phyloP scores from a whole-genome alignment of 768 basidiomycete species.

The Mycena amicta region DNA sequence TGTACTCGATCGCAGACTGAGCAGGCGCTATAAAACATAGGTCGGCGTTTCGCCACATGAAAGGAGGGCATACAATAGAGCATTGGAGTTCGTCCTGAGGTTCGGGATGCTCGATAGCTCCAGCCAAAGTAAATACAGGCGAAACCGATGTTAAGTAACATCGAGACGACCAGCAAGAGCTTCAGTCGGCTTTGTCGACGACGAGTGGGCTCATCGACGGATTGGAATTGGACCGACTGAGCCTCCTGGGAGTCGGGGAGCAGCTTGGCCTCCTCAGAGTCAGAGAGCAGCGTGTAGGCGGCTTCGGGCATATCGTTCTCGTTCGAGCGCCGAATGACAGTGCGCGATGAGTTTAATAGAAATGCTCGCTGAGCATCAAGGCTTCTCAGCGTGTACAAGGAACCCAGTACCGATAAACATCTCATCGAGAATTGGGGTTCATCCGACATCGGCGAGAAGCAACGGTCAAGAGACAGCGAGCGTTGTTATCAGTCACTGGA shows the following conservation, averaged over 20 bases:
- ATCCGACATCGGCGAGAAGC: too few species aligned
- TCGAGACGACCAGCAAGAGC: neutral
- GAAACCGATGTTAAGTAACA: neutral
- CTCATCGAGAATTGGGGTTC: too few species aligned
- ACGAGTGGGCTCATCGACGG: neutral
- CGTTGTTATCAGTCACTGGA: too few species aligned
- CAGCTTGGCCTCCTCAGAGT: neutral
- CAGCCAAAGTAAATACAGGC: neutral
- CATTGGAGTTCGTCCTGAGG: too few species aligned
- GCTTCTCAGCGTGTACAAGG: too few species aligned
- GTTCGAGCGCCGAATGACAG: neutral
- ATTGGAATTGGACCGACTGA: neutral
- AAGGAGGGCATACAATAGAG: too few species aligned
- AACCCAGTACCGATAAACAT: too few species aligned
- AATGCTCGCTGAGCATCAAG: neutral
- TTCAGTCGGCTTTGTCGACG: neutral
- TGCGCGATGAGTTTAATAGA: neutral
- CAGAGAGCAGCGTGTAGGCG: neutral
- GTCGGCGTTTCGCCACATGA: neutral
- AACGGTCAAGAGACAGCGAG: too few species aligned
- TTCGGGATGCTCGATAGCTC: too few species aligned
- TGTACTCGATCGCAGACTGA: constrained; percentile 5
- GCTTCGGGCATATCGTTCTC: neutral
- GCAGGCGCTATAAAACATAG: neutral
- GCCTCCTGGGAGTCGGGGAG: neutral